Evolutionary conservation across 1,284 basidiomycete genomes (phyloP).

Genomic region (Tylopilus orsonianus): DNA sequence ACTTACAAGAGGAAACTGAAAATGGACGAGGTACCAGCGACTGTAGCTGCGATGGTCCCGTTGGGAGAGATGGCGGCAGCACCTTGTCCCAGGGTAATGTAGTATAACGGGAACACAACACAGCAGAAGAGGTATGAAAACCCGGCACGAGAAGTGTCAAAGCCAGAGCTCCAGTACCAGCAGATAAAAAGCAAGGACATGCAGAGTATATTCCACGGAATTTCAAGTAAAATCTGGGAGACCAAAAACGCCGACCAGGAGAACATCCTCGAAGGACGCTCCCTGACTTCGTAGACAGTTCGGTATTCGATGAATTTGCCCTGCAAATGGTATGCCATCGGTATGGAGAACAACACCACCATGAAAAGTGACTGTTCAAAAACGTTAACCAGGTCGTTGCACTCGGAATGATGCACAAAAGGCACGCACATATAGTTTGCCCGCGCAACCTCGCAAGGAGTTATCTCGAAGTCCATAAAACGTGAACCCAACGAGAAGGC

Average conservation of each 20-base stretch:
- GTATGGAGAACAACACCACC: constrained; percentile 28
- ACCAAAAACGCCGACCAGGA: constrained; percentile 76
- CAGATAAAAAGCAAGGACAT: constrained; percentile 61
- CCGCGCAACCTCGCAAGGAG: constrained; percentile 73
- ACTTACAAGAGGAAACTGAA: constrained; percentile 72
- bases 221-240: constrained; percentile 60
- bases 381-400: background rate
- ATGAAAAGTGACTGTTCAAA: constrained; percentile 28
- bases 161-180: constrained; percentile 73
- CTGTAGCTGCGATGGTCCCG: constrained; percentile 63
- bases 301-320: constrained; percentile 35
- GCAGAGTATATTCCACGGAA: constrained; percentile 67
- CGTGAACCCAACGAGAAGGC: constrained; percentile 67
- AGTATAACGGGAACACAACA: constrained; percentile 52
- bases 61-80: constrained; percentile 67
- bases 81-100: constrained; percentile 58
- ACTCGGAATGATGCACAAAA: background rate
- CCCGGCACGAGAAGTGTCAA: constrained; percentile 47
- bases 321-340: constrained; percentile 34
- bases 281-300: constrained; percentile 69
- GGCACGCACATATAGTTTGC: constrained; percentile 65
- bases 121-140: constrained; percentile 54
- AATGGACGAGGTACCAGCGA: no score
- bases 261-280: constrained; percentile 78
- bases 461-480: constrained; percentile 72